Evolutionary conservation across 2,329 filamentous ascomycete species (phyloP).

Genomic region (Furcasterigmium furcatum): DNA sequence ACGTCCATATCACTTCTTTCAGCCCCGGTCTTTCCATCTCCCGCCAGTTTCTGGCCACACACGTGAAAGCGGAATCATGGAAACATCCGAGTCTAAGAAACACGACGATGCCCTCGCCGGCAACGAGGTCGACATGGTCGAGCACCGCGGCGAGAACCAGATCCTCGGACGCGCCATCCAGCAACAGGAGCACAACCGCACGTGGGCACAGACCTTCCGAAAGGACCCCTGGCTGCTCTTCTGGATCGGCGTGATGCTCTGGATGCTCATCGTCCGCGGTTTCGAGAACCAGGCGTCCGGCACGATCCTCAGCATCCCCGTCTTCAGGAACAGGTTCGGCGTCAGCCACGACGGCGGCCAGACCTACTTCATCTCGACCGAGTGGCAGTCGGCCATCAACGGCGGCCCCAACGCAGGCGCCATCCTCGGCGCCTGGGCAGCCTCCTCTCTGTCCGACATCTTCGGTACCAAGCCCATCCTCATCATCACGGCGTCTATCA

Average conservation of each 20-base stretch:
- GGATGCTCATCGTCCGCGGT: constrained; percentile 23
- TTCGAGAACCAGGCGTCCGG: constrained; percentile 21
- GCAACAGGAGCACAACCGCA: constrained; percentile 21
- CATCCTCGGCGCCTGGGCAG: constrained; percentile 19
- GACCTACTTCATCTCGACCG: constrained; percentile 19
- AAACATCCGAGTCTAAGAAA: too few relatives aligned
- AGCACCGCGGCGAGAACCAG: background rate
- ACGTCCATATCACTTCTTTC: too few relatives aligned
- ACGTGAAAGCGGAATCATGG: too few relatives aligned
- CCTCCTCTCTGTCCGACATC: constrained; percentile 18
- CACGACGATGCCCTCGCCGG: background rate
- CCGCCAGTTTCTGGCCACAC: too few relatives aligned
- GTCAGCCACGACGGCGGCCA: constrained; percentile 6
- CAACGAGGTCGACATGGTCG: background rate
- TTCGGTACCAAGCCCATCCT: constrained; percentile 19
- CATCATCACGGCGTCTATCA: constrained; percentile 14
- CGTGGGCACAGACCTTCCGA: constrained; percentile 17
- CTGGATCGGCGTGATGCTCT: constrained; percentile 25
- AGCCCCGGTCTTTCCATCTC: too few relatives aligned
- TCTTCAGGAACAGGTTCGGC: constrained; percentile 16
- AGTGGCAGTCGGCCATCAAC: constrained; percentile 22
- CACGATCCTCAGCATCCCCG: constrained; percentile 10
- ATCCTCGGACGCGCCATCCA: constrained; percentile 19
- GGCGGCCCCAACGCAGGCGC: constrained; percentile 18
- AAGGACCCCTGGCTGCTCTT: constrained; percentile 23